phyloP scores from a whole-genome alignment of 257 asterid species.

The Solanum paucissectum region DNA sequence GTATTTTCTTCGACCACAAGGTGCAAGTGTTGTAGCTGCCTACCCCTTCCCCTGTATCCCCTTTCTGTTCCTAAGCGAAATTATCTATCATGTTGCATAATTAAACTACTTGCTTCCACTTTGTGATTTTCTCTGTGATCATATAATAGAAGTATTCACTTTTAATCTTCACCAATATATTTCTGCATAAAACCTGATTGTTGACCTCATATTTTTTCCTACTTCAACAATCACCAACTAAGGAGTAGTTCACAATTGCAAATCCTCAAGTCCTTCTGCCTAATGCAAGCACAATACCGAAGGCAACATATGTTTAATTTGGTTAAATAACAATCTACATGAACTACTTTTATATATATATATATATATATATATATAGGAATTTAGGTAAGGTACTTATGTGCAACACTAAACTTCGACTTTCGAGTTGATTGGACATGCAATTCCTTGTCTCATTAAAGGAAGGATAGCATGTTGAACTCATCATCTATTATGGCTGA shows the following conservation, averaged over 20 bases:
- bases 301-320: no score
- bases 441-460: no score
- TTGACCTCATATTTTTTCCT: background rate
- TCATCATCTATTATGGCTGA: no score
- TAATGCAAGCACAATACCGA: no score
- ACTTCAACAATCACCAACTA: background rate
- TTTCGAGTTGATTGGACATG: no score
- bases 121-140: background rate
- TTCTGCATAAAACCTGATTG: background rate
- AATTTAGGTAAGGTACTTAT: no score
- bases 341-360: no score
- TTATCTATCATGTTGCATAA: background rate
- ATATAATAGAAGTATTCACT: background rate
- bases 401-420: no score
- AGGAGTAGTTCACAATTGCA: background rate
- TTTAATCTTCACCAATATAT: background rate
- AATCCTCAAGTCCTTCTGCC: background rate
- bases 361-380: no score
- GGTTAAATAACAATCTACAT: no score
- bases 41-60: background rate
- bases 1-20: constrained; percentile 20
- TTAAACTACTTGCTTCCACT: background rate
- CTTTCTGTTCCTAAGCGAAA: background rate
- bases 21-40: background rate
- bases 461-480: no score